Evolutionary conservation across 2,329 filamentous ascomycete species (phyloP).

Genomic region (Tolypocladium guangdongense): DNA sequence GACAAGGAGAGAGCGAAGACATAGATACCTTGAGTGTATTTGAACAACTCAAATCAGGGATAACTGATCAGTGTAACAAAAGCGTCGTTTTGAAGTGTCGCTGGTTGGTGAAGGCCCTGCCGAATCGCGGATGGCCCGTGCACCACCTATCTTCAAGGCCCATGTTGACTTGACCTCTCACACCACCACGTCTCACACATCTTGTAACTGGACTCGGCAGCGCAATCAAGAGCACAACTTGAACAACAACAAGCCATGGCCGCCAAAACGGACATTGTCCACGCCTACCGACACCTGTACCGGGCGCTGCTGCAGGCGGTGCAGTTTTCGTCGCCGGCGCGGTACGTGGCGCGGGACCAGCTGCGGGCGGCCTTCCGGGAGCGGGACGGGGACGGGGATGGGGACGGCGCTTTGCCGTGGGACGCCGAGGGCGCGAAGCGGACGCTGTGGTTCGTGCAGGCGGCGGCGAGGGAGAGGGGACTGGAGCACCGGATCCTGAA

Average conservation of each 20-base stretch:
- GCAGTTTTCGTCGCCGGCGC: slow-evolving; percentile 58
- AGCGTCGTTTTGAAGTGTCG: neutral
- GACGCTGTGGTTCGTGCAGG: slow-evolving; percentile 60
- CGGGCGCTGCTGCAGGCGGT: slow-evolving; percentile 58
- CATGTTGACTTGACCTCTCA: too few relatives aligned
- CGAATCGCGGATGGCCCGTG: neutral
- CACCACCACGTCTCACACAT: too few relatives aligned
- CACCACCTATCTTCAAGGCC: neutral
- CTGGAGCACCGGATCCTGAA: slow-evolving; percentile 64
- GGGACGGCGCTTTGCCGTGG: slow-evolving; percentile 21
- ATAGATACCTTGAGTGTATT: neutral
- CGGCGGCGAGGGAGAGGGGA: slow-evolving; percentile 51
- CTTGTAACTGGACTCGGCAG: too few relatives aligned
- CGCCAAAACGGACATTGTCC: slow-evolving; percentile 34
- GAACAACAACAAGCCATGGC: slow-evolving; percentile 7
- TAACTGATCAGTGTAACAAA: neutral
- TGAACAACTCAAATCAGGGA: neutral
- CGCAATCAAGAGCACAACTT: neutral
- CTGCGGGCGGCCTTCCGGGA: slow-evolving; percentile 49
- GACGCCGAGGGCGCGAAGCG: slow-evolving; percentile 44
- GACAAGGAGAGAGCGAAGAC: neutral
- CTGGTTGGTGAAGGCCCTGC: neutral
- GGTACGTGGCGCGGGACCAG: slow-evolving; percentile 49
- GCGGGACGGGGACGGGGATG: slow-evolving; percentile 7
- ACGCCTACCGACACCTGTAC: slow-evolving; percentile 61